phyloP scores from a whole-genome alignment of 331 rosid genomes.

The Saraca asoca region DNA sequence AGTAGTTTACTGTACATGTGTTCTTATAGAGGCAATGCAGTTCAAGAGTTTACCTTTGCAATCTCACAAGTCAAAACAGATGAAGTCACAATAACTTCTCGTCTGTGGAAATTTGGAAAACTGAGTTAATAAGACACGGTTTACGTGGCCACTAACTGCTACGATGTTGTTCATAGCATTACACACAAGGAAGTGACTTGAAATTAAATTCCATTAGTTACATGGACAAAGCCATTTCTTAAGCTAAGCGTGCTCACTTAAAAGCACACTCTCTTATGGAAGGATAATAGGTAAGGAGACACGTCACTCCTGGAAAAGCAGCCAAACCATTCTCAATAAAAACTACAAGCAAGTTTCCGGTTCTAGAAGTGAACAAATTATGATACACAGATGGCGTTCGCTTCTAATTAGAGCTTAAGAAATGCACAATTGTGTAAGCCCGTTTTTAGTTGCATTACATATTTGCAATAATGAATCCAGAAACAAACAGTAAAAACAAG shows the following conservation, averaged over 20 bases:
- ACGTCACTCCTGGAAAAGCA: background rate
- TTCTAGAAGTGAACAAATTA: background rate
- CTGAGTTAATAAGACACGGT: conserved; percentile 32
- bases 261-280: background rate
- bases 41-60: conserved; percentile 60
- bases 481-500: background rate
- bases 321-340: background rate
- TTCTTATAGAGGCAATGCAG: conserved; percentile 24
- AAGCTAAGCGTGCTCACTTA: background rate
- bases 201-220: conserved; percentile 22
- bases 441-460: background rate
- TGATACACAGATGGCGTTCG: background rate
- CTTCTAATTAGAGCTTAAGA: too few relatives aligned
- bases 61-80: conserved; percentile 85
- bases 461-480: background rate
- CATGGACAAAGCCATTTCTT: background rate
- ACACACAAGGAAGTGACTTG: conserved; percentile 28
- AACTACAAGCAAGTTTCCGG: background rate
- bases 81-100: conserved; percentile 90
- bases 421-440: background rate
- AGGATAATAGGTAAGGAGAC: background rate
- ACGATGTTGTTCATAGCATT: conserved; percentile 6
- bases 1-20: conserved; percentile 26
- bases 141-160: conserved; percentile 21
- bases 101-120: conserved; percentile 46